Conservation (phyloP, 1,139 yeast genomes). For the Keqinozyma sinolaborantium region DNA sequence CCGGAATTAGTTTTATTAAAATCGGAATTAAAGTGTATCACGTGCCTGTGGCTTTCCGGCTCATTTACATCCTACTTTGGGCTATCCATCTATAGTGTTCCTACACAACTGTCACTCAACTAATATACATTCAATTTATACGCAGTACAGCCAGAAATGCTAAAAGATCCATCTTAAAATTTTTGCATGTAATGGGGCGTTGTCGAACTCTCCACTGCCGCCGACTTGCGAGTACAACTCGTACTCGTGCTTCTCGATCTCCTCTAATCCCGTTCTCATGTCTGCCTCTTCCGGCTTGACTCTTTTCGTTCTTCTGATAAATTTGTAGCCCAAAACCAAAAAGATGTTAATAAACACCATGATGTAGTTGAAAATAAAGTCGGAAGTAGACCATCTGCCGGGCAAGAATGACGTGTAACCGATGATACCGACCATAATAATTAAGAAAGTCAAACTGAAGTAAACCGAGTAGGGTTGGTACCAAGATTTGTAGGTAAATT, state of each 20-base stretch:
- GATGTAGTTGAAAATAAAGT: constrained; percentile 38
- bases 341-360: constrained; percentile 26
- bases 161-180: too few relatives aligned
- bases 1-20: too few relatives aligned
- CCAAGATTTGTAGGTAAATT: constrained; percentile 70
- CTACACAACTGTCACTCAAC: too few relatives aligned
- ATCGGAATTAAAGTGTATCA: too few relatives aligned
- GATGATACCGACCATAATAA: constrained; percentile 31
- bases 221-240: too few relatives aligned
- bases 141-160: too few relatives aligned
- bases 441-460: constrained; percentile 29
- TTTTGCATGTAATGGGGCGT: too few relatives aligned
- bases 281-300: constrained; percentile 26
- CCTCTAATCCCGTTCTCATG: constrained; percentile 29
- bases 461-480: constrained; percentile 73
- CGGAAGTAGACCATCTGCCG: constrained; percentile 21
- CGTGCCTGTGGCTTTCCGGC: too few relatives aligned
- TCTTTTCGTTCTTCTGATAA: constrained; percentile 21
- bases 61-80: too few relatives aligned
- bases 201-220: too few relatives aligned
- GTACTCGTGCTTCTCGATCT: constrained; percentile 38
- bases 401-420: constrained; percentile 38
- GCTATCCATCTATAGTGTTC: too few relatives aligned
- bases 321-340: constrained; percentile 23
- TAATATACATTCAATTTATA: too few relatives aligned